Conservation (phyloP, 495 filamentous ascomycete genomes). For the Penicillium crystallinum region DNA sequence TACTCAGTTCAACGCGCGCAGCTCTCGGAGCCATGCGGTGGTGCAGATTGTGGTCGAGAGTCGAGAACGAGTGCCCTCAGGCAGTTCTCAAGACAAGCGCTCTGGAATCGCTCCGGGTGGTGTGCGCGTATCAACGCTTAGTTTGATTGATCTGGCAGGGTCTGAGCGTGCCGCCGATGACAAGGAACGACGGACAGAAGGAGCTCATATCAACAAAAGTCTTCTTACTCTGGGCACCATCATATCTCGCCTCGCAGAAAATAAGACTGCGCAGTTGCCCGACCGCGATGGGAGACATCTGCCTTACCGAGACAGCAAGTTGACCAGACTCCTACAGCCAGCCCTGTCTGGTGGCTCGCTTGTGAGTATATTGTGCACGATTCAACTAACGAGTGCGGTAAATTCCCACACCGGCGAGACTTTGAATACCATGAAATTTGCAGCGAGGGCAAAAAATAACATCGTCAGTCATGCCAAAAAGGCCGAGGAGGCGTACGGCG, state of each 20-base stretch:
- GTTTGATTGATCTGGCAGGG: conserved; percentile 92
- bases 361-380: conserved; percentile 94
- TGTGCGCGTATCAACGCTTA: conserved; percentile 90
- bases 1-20: conserved; percentile 93
- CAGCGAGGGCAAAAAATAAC: conserved; percentile 92
- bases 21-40: conserved; percentile 94
- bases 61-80: conserved; percentile 66
- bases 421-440: conserved; percentile 94
- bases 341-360: conserved; percentile 90
- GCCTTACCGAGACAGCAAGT: conserved; percentile 94
- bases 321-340: conserved; percentile 87
- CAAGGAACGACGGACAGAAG: conserved; percentile 90
- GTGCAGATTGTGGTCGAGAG: conserved; percentile 99
- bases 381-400: conserved; percentile 67
- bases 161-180: conserved; percentile 93
- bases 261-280: conserved; percentile 78
- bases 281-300: conserved; percentile 86
- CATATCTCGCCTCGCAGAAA: conserved; percentile 78
- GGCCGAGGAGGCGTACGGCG: conserved; percentile 80
- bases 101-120: conserved; percentile 78
- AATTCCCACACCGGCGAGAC: conserved; percentile 77
- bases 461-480: conserved; percentile 96
- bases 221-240: conserved; percentile 92
- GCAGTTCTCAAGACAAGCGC: conserved; percentile 63
- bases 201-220: conserved; percentile 97